phyloP scores from a whole-genome alignment of 306 rosid species.

The Inga laurina region DNA sequence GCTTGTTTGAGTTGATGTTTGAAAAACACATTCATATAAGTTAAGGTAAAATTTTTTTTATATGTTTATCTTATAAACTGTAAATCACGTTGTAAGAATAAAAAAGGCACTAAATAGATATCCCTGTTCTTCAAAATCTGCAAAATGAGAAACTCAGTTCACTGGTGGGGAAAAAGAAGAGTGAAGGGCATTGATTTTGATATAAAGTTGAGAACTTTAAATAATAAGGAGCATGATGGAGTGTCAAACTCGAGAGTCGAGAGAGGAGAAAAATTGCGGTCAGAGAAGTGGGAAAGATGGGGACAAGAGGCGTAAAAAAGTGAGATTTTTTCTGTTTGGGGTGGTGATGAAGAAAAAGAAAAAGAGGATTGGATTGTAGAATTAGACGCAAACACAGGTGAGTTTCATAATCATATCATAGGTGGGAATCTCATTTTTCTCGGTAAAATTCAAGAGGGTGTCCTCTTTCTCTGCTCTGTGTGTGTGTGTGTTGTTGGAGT shows the following conservation, averaged over 20 bases:
- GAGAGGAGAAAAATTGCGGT: constrained; percentile 28
- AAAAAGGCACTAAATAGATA: too few species aligned
- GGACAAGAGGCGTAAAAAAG: constrained; percentile 49
- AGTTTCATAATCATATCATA: background rate
- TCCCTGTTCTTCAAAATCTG: background rate
- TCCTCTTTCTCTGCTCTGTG: background rate
- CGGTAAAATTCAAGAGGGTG: background rate
- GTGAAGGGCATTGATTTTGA: constrained; percentile 21
- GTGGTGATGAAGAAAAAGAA: constrained; percentile 14
- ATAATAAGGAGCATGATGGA: constrained; percentile 28
- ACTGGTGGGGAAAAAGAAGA: background rate
- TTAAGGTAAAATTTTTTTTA: too few species aligned
- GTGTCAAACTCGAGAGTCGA: constrained; percentile 30
- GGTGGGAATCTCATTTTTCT: background rate
- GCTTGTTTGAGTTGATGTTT: too few species aligned
- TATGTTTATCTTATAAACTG: too few species aligned
- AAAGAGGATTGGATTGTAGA: background rate
- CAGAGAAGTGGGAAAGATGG: constrained; percentile 40
- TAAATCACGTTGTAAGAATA: too few species aligned
- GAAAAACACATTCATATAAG: too few species aligned
- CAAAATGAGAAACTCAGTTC: background rate
- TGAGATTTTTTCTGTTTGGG: constrained; percentile 26
- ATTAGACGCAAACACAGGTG: background rate
- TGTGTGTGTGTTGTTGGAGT: background rate
- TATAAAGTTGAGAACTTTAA: constrained; percentile 31